These are phyloP conservation scores for Colletotrichum godetiae DNA, from an alignment of 2,329 filamentous ascomycete species.

Conservation along the genomic window DNA sequence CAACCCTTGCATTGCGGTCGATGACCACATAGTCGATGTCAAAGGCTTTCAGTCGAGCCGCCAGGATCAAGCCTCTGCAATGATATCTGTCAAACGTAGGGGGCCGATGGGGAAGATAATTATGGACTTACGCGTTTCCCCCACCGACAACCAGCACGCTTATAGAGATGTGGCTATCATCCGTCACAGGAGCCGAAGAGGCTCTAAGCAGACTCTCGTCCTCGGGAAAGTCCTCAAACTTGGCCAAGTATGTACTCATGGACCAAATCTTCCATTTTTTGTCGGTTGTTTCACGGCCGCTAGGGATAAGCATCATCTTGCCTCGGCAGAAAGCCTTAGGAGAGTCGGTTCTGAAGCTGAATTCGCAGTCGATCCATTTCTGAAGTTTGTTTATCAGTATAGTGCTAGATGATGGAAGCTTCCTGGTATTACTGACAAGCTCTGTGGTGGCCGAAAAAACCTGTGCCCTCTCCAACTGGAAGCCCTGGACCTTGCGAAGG, in stretches of 20 bases:
- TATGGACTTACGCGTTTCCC: constrained; percentile 44
- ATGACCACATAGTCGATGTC: constrained; percentile 48
- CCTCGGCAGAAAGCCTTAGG: constrained; percentile 46
- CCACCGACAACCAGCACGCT: constrained; percentile 49
- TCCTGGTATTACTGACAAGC: constrained; percentile 20
- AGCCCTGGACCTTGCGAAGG: not conserved
- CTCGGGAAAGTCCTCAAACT: constrained; percentile 41
- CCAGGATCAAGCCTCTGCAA: constrained; percentile 42
- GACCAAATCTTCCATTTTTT: constrained; percentile 49
- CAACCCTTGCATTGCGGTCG: constrained; percentile 47
- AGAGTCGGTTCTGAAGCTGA: constrained; percentile 45
- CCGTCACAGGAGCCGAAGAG: constrained; percentile 37
- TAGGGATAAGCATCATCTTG: constrained; percentile 45
- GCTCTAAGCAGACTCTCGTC: constrained; percentile 40
- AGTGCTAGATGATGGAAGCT: not conserved
- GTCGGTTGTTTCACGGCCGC: not conserved
- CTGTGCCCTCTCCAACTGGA: not conserved
- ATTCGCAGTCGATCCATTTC: constrained; percentile 33
- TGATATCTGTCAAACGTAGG: not conserved
- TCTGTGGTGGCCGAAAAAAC: constrained; percentile 18
- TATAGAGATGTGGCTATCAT: constrained; percentile 38
- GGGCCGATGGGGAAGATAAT: accelerated
- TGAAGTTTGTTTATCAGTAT: not conserved
- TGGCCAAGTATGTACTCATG: constrained; percentile 43
- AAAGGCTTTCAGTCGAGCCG: constrained; percentile 52